Evolutionary conservation across 2,329 filamentous ascomycete species (phyloP), one percentile per base, ranked within the genome.

Genomic region (Aspergillus caelatus): DNA sequence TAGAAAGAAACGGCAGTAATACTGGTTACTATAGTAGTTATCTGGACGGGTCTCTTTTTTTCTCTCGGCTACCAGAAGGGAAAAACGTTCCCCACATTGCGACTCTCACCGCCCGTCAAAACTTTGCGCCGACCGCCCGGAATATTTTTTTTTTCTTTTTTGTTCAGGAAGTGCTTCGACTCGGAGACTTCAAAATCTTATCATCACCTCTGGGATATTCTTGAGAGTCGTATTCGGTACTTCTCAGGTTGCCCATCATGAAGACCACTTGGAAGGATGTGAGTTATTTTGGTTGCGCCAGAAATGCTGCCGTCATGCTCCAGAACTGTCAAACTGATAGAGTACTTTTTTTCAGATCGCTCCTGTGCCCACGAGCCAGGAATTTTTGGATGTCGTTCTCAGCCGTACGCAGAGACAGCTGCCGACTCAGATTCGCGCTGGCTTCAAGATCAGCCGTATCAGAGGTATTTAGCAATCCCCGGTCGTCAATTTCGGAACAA

Each of bases 311-410:
- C 28, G 28, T 30, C 19, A 41, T 34, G 10, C 21, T 43, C 30
- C 9, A 55, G 41, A 30, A 41, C 32, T n/a, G 28, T 39, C 11
- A 58, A 28, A 65, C 57, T 69, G 63, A 67, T 78, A 77, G 30
- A 11, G 30, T 45, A 23, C 63, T 74, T 74, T 70, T 78, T 80
- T 76, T 69, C 72, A 81, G 76, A 96, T 96, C 72, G 89, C 91
- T 67, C 92, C 93, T 69, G 92, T 96, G 70, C 94, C 94, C 63
- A 96, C 92, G 74, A 90, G 90, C 79, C 91, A 96, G 84, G 95
- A 99, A 82, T 98, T 99, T 76, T 86, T 99, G 73, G 95, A 99
- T 81, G 97, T 99, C 78, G 94, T 98, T 69, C 87, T 99, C 74
- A 96, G 92, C 75, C 86, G 95, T 71, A 97, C 93, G 5, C 94